These are phyloP conservation scores for Apiospora koreana DNA, from an alignment of 2,329 filamentous ascomycete genomes.

Conservation along the genomic window DNA sequence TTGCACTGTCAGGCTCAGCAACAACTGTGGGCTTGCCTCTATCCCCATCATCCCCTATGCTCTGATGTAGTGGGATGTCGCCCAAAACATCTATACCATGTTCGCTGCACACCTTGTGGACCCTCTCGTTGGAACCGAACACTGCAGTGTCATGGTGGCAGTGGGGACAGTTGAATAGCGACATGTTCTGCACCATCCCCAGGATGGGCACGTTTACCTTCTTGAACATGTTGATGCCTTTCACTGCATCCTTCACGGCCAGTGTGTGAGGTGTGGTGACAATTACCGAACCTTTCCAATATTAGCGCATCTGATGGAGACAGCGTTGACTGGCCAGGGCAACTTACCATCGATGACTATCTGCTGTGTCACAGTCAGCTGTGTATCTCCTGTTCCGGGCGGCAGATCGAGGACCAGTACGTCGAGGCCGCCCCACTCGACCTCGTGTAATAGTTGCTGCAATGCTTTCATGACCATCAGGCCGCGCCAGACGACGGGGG, in stretches of 20 bases:
- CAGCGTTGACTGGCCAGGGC: not conserved
- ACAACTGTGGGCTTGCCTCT: slow-evolving; percentile 88
- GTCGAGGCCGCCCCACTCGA: slow-evolving; percentile 90
- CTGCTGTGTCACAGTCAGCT: slow-evolving; percentile 96
- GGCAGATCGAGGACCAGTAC: slow-evolving; percentile 88
- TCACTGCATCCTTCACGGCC: slow-evolving; percentile 86
- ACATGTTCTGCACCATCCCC: slow-evolving; percentile 93
- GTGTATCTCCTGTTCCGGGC: slow-evolving; percentile 92
- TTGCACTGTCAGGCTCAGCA: slow-evolving; percentile 74
- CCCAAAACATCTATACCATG: slow-evolving; percentile 79
- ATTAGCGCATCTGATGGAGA: not conserved
- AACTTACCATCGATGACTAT: slow-evolving; percentile 76
- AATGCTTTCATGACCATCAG: slow-evolving; percentile 98
- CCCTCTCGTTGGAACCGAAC: slow-evolving; percentile 68
- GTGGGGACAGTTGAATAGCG: slow-evolving; percentile 76
- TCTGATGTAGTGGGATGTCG: slow-evolving; percentile 84
- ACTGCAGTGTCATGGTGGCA: slow-evolving; percentile 75
- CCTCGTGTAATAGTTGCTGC: slow-evolving; percentile 92
- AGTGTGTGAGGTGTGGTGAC: slow-evolving; percentile 94
- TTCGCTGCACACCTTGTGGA: slow-evolving; percentile 68
- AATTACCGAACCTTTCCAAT: slow-evolving; percentile 69
- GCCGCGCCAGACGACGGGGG: slow-evolving; percentile 91
- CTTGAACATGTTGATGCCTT: slow-evolving; percentile 90
- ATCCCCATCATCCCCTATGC: slow-evolving; percentile 86
- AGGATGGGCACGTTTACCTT: slow-evolving; percentile 80